Evolutionary conservation across 768 basidiomycete species (phyloP).

Genomic region (Podaxis sp.): DNA sequence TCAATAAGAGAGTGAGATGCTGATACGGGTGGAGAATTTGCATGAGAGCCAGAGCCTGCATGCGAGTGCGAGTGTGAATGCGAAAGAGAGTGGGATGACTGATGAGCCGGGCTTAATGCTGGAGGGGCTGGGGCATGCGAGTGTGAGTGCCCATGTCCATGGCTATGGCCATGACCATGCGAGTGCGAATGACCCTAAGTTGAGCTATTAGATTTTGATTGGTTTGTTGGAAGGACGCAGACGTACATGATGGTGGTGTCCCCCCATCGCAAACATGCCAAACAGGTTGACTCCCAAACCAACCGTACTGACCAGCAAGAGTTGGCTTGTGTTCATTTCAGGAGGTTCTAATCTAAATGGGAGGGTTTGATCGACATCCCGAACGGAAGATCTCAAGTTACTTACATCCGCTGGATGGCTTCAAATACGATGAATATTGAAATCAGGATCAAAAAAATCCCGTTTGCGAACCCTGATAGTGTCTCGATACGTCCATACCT

Average conservation of each 20-base stretch:
- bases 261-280: constrained; percentile 99
- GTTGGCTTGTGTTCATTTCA: constrained; percentile 94
- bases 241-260: constrained; percentile 82
- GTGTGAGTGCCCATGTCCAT: constrained; percentile 25
- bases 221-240: not conserved
- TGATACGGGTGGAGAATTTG: constrained; percentile 15
- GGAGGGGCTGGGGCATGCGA: constrained; percentile 24
- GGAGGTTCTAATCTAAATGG: constrained; percentile 77
- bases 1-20: constrained; percentile 15
- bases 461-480: constrained; percentile 96
- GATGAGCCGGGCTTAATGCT: constrained; percentile 17
- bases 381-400: not conserved
- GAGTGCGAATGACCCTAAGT: constrained; percentile 42
- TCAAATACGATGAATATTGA: constrained; percentile 99
- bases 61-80: constrained; percentile 17
- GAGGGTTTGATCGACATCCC: not conserved
- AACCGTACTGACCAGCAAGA: constrained; percentile 82
- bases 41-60: constrained; percentile 16
- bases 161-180: constrained; percentile 38
- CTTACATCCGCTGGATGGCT: constrained; percentile 89
- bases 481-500: constrained; percentile 97
- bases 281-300: constrained; percentile 94
- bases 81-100: constrained; percentile 23
- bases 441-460: constrained; percentile 88
- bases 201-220: not conserved